Conservation (phyloP, 2,329 filamentous ascomycete species). For the Apiospora rasikravindrae region DNA sequence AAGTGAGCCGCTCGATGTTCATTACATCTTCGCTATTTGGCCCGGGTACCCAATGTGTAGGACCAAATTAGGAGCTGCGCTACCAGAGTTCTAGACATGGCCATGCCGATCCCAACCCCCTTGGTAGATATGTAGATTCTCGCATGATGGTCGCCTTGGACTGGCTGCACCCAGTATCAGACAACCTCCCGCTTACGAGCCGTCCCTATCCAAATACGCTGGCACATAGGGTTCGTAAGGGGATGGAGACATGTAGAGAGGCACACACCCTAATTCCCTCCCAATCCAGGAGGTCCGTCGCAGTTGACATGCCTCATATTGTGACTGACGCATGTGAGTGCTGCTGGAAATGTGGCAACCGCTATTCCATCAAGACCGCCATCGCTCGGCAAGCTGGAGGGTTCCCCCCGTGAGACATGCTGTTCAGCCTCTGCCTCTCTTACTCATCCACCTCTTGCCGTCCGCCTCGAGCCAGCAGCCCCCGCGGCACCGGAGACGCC, state of each 20-base stretch:
- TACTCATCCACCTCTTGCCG: conserved; percentile 19
- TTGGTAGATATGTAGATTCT: neutral
- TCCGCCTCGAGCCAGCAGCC: conserved; percentile 6
- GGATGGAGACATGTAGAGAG: neutral
- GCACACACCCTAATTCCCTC: neutral
- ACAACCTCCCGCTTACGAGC: neutral
- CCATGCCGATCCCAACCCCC: neutral
- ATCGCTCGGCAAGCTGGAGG: neutral
- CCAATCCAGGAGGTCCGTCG: neutral
- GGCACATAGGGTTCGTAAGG: neutral
- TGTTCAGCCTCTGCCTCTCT: conserved; percentile 21
- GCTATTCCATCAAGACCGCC: neutral
- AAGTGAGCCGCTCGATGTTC: neutral
- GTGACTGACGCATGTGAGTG: neutral
- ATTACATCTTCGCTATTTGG: neutral
- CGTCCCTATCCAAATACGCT: neutral
- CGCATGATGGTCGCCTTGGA: neutral
- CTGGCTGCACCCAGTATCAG: neutral
- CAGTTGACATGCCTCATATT: neutral
- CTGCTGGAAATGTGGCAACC: neutral
- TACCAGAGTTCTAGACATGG: neutral
- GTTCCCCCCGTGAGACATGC: neutral
- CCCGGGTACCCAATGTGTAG: too few relatives aligned
- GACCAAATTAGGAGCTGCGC: neutral
- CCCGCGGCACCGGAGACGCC: conserved; percentile 23